Percentiles rank a stretch among this genome's conserved stretches.
phyloP scores from a whole-genome alignment of 2,329 filamentous ascomycete species.

The Neoascochyta sp. region DNA sequence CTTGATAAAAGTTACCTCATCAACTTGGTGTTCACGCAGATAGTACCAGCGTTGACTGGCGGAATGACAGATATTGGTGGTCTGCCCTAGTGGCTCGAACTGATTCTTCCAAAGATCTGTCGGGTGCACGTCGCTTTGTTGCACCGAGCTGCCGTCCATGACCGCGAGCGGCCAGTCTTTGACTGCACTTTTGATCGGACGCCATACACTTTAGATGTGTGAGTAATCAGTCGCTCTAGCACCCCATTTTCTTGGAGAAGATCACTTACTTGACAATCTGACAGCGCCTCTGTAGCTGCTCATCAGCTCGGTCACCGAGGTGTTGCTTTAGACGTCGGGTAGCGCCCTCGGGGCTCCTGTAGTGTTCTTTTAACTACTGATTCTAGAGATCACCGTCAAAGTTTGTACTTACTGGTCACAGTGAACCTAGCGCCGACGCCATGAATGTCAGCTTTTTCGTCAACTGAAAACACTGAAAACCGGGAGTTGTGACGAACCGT shows the following conservation, averaged over 20 bases:
- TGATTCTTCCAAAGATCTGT: conserved; percentile 3
- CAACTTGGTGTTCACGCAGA: conserved; percentile 5
- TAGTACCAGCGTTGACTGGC: conserved; percentile 13
- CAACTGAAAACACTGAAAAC: not conserved
- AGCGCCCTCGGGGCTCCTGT: conserved; percentile 1
- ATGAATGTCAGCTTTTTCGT: not conserved
- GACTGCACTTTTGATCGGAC: conserved; percentile 7
- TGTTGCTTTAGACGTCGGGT: conserved; percentile 1
- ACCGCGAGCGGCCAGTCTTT: conserved; percentile 11
- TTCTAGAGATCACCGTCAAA: not conserved
- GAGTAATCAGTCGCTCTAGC: too few relatives aligned
- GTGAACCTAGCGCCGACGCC: too few relatives aligned
- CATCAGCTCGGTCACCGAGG: not conserved
- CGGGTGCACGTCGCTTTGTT: conserved; percentile 2
- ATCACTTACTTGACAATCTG: conserved; percentile 9
- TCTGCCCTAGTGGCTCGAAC: conserved; percentile 5
- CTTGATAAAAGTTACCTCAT: conserved; percentile 15
- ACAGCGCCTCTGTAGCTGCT: conserved; percentile 3
- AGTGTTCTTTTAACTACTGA: too few relatives aligned
- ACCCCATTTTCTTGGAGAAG: too few relatives aligned
- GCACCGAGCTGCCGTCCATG: conserved; percentile 8
- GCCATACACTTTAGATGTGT: conserved; percentile 7
- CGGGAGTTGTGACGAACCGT: too few relatives aligned
- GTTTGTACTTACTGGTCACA: conserved; percentile 6
- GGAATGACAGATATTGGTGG: conserved; percentile 2